Conservation (phyloP, 495 filamentous ascomycete genomes). For the Daldinia caldariorum region DNA sequence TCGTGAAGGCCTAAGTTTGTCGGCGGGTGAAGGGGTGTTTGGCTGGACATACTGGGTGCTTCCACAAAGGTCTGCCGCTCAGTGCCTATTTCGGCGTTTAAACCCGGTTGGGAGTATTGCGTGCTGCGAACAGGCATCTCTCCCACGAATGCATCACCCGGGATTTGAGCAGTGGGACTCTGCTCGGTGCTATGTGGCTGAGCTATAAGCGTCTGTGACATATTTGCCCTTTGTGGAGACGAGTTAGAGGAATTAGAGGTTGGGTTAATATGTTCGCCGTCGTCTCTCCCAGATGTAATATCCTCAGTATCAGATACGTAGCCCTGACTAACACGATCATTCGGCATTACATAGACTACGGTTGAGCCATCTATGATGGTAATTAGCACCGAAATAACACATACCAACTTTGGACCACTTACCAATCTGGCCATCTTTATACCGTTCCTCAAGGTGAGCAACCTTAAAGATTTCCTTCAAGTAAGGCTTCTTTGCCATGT, state of each 20-base stretch:
- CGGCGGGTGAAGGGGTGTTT: slow-evolving; percentile 37
- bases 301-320: slow-evolving; percentile 47
- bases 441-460: slow-evolving; percentile 70
- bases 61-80: slow-evolving; percentile 52
- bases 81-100: slow-evolving; percentile 44
- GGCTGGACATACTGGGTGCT: slow-evolving; percentile 36
- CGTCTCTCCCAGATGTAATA: slow-evolving; percentile 35
- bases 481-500: slow-evolving; percentile 54
- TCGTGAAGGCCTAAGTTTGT: slow-evolving; percentile 48
- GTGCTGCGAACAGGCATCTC: slow-evolving; percentile 46
- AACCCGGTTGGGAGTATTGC: slow-evolving; percentile 42
- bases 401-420: slow-evolving; percentile 36
- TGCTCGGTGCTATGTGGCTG: slow-evolving; percentile 43
- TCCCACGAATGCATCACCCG: slow-evolving; percentile 43
- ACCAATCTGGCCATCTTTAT: slow-evolving; percentile 69
- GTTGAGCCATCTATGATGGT: slow-evolving; percentile 50
- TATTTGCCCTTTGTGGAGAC: slow-evolving; percentile 42
- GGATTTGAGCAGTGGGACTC: slow-evolving; percentile 47
- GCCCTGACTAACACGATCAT: slow-evolving; percentile 46
- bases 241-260: slow-evolving; percentile 38
- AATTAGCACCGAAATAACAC: slow-evolving; percentile 22
- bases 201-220: slow-evolving; percentile 42
- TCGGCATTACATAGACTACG: slow-evolving; percentile 53
- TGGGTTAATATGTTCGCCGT: slow-evolving; percentile 44
- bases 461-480: slow-evolving; percentile 76